A percentile compares a stretch with the other conserved stretches of the same genome.
Evolutionary conservation across 2,329 filamentous ascomycete species (phyloP).

Genomic region (Pyricularia grisea): DNA sequence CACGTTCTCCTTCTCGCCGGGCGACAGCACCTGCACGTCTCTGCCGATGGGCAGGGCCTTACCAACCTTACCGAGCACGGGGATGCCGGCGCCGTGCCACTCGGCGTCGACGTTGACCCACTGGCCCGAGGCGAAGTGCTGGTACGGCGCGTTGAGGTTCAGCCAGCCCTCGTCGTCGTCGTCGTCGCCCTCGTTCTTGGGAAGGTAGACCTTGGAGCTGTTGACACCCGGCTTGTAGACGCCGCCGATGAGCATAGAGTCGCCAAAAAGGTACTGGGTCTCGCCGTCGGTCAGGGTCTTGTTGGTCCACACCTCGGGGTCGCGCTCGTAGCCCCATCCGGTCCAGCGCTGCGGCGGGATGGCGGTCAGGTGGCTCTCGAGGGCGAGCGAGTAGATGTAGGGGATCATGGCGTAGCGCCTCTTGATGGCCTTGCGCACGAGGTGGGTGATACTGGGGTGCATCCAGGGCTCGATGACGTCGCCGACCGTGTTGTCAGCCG

Average conservation of each 20-base stretch:
- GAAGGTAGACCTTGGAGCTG: constrained; percentile 52
- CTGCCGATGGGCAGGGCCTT: constrained; percentile 23
- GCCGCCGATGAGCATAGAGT: constrained; percentile 54
- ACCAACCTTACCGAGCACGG: constrained; percentile 20
- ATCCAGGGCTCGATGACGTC: constrained; percentile 74
- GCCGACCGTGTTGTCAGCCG: constrained; percentile 54
- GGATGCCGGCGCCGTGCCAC: constrained; percentile 20
- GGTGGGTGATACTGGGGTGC: constrained; percentile 56
- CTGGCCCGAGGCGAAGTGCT: constrained; percentile 30
- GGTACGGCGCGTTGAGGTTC: constrained; percentile 46
- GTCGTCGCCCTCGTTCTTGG: constrained; percentile 21
- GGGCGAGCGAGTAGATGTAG: constrained; percentile 57
- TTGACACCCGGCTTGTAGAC: constrained; percentile 52
- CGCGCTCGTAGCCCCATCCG: constrained; percentile 62
- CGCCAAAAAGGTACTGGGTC: constrained; percentile 65
- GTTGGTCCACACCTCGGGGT: constrained; percentile 56
- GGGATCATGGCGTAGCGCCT: constrained; percentile 63
- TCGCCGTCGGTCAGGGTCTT: constrained; percentile 49
- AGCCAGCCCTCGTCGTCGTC: constrained; percentile 41
- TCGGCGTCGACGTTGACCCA: constrained; percentile 20
- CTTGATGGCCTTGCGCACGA: constrained; percentile 57
- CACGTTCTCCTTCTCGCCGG: constrained; percentile 14
- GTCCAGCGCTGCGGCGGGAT: constrained; percentile 61
- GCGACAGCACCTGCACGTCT: constrained; percentile 15
- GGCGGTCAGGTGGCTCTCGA: constrained; percentile 52